Conservation (phyloP, 1,284 basidiomycete species). For the Somion occarium region DNA sequence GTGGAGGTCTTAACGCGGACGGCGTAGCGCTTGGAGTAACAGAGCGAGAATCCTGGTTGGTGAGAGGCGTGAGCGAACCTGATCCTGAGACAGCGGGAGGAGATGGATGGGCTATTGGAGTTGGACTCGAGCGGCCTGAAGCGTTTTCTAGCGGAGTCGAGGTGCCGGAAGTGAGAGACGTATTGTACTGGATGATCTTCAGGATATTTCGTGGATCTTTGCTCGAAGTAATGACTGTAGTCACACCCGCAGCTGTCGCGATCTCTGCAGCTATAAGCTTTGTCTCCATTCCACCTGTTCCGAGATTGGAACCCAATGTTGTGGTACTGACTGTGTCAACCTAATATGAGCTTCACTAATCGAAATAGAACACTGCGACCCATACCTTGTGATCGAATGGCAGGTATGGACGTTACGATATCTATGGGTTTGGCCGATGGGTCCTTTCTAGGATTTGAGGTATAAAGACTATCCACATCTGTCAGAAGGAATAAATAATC, state of each 20-base stretch:
- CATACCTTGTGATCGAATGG: conserved; percentile 77
- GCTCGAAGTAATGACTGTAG: conserved; percentile 87
- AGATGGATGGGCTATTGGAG: too few relatives aligned
- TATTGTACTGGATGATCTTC: conserved; percentile 77
- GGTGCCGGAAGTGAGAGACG: conserved; percentile 31
- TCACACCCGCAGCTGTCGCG: conserved; percentile 93
- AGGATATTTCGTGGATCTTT: conserved; percentile 78
- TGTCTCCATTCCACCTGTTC: conserved; percentile 99
- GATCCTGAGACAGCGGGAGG: background rate
- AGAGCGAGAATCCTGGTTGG: background rate
- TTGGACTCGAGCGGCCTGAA: conserved; percentile 38
- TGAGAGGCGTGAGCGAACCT: background rate
- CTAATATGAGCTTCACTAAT: background rate
- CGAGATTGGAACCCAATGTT: conserved; percentile 88
- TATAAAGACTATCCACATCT: conserved; percentile 96
- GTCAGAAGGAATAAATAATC: conserved; percentile 97
- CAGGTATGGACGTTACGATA: conserved; percentile 78
- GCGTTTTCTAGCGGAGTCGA: conserved; percentile 24
- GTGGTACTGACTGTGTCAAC: conserved; percentile 75
- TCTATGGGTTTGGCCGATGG: conserved; percentile 79
- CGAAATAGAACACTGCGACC: background rate
- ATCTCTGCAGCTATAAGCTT: conserved; percentile 98
- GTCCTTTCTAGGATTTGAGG: conserved; percentile 91
- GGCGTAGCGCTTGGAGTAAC: conserved; percentile 5
- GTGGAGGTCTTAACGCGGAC: conserved; percentile 51